Conservation (phyloP, 208 protist genomes). For the Trypanosoma boissoni region DNA sequence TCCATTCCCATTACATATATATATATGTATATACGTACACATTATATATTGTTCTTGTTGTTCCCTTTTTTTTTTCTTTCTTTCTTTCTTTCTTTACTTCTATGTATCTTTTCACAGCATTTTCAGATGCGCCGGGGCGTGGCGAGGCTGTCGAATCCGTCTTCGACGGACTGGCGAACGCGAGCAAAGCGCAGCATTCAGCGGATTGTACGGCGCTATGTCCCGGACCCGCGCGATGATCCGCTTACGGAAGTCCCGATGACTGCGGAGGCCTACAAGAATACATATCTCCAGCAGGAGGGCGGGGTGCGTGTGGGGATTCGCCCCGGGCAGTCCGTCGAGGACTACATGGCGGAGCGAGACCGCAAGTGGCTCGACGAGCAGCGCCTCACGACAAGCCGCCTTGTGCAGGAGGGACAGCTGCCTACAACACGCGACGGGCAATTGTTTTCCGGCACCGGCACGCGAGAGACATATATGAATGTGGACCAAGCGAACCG, state of each 20-base stretch:
- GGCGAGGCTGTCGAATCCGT: neutral
- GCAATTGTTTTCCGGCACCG: constrained; percentile 55
- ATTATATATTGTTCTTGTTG: neutral
- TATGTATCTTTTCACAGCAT: neutral
- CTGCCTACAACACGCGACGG: constrained; percentile 71
- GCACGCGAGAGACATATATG: constrained; percentile 64
- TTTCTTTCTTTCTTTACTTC: neutral
- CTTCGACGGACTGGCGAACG: constrained; percentile 49
- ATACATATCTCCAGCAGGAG: constrained; percentile 68
- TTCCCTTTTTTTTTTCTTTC: constrained; percentile 2
- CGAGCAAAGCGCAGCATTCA: constrained; percentile 52
- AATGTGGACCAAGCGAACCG: constrained; percentile 61
- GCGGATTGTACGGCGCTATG: constrained; percentile 59
- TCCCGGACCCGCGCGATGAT: constrained; percentile 79
- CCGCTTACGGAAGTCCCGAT: constrained; percentile 79
- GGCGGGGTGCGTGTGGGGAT: constrained; percentile 77
- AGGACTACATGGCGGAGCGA: constrained; percentile 86
- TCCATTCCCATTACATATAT: neutral
- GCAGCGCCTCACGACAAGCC: constrained; percentile 34
- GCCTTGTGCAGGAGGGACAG: constrained; percentile 37
- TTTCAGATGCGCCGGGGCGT: constrained; percentile 13
- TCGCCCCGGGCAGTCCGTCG: constrained; percentile 76
- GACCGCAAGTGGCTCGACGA: constrained; percentile 68
- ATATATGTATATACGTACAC: neutral
- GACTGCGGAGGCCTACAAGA: constrained; percentile 56